Base-by-base conservation (phyloP, 768 basidiomycete species). In the Rhodotorula babjevae region DNA sequence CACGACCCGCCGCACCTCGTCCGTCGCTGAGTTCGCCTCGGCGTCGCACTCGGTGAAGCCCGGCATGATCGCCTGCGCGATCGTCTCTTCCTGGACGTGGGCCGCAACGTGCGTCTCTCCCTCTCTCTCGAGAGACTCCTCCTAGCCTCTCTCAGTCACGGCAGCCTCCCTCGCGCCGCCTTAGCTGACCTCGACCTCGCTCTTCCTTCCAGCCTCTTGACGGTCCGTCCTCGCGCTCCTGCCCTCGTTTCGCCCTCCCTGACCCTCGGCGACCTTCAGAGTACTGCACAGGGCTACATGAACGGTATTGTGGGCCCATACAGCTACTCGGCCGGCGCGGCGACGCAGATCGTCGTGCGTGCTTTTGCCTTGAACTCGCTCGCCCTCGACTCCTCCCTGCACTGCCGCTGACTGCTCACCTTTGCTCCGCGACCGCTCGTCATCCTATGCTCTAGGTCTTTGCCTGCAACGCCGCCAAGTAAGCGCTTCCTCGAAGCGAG, bases 241-340 rank as follows among this genome's bases (percentile, higher is more conserved):
- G 3, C 18, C 44, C 44, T 12, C 44, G 6, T 15, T 7, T 7
- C 36, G 36, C 4, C 36, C 36, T 36, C 36, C 5, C 36, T 36
- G 36, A 36, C 36, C 5, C 36, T 36, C 36, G 4, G 36, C n/a
- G 36, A 36, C 36, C 5, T 36, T 36, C 44, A 46, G 85, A 89
- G 87, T 40, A 89, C 88, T 67, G 90, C 91, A 0, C 87, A 92
- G 21, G 90, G 87, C 0, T 95, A 93, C 81, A 89, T 90, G 78
- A 93, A 87, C 77, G 93, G 90, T 15, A 89, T 93, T 72, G 87
- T 87, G 8, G 93, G 92, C 0, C 91, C 91, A 0, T 92, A 47
- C 25, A 79, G 56, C 72, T 65, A 71, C 63, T 68, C 66, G 31
- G 63, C 89, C 44, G 92, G 92, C n/a, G 92, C 91, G 25, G 90